phyloP scores from a whole-genome alignment of 2,329 filamentous ascomycete species.

The Penicillium italicum region DNA sequence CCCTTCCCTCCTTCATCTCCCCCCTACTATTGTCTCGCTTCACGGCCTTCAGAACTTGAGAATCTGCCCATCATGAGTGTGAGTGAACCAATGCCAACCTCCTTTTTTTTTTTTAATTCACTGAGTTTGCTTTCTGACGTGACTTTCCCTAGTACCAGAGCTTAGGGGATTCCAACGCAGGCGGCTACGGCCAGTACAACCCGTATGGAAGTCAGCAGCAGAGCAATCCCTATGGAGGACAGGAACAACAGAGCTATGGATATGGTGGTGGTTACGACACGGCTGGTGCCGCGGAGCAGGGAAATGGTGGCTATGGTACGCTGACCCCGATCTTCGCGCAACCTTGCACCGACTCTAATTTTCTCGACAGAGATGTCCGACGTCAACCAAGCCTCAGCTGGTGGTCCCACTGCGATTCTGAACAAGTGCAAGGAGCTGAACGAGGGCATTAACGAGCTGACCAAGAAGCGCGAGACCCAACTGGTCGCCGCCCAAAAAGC shows the following conservation, averaged over 20 bases:
- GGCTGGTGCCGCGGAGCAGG: slow-evolving; percentile 31
- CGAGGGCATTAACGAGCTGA: slow-evolving; percentile 69
- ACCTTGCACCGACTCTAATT: slow-evolving; percentile 16
- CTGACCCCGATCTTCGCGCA: slow-evolving; percentile 7
- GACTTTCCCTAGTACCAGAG: slow-evolving; percentile 25
- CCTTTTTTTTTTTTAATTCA: too few relatives aligned
- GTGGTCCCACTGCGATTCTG: slow-evolving; percentile 71
- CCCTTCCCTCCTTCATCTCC: slow-evolving; percentile 17
- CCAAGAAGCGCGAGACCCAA: slow-evolving; percentile 52
- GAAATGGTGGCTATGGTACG: slow-evolving; percentile 39
- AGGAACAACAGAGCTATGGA: slow-evolving; percentile 25
- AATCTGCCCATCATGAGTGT: slow-evolving; percentile 47
- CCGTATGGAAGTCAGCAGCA: slow-evolving; percentile 46
- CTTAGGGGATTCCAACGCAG: slow-evolving; percentile 31
- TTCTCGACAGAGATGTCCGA: slow-evolving; percentile 41
- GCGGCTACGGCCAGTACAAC: slow-evolving; percentile 54
- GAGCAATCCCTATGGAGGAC: slow-evolving; percentile 29
- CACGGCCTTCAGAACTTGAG: not conserved
- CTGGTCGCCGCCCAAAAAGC: slow-evolving; percentile 63
- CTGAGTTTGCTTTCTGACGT: slow-evolving; percentile 8
- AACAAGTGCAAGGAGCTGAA: slow-evolving; percentile 82
- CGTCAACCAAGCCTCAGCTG: slow-evolving; percentile 25
- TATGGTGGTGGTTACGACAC: slow-evolving; percentile 29
- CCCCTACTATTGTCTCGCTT: not conserved
- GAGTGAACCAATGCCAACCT: slow-evolving; percentile 36